phyloP scores from a whole-genome alignment of 2,329 filamentous ascomycete species.

The Cercospora beticola region DNA sequence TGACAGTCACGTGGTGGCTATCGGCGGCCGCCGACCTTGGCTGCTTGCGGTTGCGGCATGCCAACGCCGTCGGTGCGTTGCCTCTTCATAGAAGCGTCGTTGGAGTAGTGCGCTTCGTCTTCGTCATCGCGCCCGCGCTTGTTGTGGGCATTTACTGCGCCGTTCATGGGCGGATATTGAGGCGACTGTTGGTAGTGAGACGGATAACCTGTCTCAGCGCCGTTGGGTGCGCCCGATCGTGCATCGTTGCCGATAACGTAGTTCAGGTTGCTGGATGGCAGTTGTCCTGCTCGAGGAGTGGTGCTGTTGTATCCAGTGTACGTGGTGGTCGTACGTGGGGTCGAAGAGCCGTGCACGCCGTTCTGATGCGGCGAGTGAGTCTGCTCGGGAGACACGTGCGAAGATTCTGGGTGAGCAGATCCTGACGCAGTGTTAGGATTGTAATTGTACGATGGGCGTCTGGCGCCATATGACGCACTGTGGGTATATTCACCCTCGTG shows the following conservation, averaged over 20 bases:
- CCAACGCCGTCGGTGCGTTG: conserved; percentile 62
- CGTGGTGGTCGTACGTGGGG: conserved; percentile 73
- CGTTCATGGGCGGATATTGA: conserved; percentile 63
- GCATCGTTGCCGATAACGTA: conserved; percentile 76
- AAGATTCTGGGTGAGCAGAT: conserved; percentile 67
- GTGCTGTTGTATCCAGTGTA: conserved; percentile 75
- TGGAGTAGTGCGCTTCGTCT: conserved; percentile 62
- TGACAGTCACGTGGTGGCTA: conserved; percentile 22
- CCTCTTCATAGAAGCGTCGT: conserved; percentile 68
- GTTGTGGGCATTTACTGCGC: conserved; percentile 50
- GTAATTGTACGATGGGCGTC: conserved; percentile 75
- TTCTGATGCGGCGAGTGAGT: conserved; percentile 80
- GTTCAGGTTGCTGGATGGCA: conserved; percentile 78
- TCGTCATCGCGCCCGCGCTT: conserved; percentile 64
- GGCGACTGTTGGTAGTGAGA: conserved; percentile 60
- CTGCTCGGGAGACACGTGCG: conserved; percentile 76
- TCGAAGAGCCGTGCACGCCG: conserved; percentile 73
- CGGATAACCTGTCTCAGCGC: conserved; percentile 61
- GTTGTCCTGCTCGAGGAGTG: conserved; percentile 66
- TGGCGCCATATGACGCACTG: conserved; percentile 67
- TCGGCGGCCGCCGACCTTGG: conserved; percentile 36
- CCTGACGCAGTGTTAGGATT: conserved; percentile 62
- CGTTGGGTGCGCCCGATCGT: conserved; percentile 55
- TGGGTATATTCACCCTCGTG: conserved; percentile 79
- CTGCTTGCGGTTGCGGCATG: conserved; percentile 34